These are phyloP conservation scores for Dothiorella sarmentorum DNA, from an alignment of 2,329 filamentous ascomycete genomes.

Conservation along the genomic window DNA sequence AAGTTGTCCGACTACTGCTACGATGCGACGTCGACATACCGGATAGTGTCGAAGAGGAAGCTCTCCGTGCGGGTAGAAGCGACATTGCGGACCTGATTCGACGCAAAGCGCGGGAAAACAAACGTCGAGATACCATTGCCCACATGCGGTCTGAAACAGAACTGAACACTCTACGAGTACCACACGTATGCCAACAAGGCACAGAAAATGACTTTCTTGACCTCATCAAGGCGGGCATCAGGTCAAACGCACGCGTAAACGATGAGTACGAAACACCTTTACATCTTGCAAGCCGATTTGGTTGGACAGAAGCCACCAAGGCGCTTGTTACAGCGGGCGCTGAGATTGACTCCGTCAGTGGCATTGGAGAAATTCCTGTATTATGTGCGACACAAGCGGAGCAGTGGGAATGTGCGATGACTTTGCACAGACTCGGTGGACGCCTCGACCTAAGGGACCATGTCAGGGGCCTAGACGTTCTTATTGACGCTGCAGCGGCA, in stretches of 20 bases:
- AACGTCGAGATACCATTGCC: background rate
- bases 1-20: background rate
- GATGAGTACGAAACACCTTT: background rate
- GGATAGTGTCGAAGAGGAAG: background rate
- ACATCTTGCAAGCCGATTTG: background rate
- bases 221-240: background rate
- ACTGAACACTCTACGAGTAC: background rate
- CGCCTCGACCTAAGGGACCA: background rate
- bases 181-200: background rate
- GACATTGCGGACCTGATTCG: background rate
- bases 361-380: background rate
- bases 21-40: background rate
- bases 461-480: background rate
- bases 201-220: background rate
- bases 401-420: background rate
- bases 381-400: background rate
- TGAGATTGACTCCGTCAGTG: background rate
- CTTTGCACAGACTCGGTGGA: background rate
- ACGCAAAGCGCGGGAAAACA: background rate
- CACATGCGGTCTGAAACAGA: background rate
- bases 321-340: background rate
- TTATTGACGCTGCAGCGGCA: background rate
- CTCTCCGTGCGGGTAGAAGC: background rate
- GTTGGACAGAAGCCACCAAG: background rate
- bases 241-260: background rate